Conservation (phyloP, 1,284 basidiomycete species). For the Serendipita sp. region DNA sequence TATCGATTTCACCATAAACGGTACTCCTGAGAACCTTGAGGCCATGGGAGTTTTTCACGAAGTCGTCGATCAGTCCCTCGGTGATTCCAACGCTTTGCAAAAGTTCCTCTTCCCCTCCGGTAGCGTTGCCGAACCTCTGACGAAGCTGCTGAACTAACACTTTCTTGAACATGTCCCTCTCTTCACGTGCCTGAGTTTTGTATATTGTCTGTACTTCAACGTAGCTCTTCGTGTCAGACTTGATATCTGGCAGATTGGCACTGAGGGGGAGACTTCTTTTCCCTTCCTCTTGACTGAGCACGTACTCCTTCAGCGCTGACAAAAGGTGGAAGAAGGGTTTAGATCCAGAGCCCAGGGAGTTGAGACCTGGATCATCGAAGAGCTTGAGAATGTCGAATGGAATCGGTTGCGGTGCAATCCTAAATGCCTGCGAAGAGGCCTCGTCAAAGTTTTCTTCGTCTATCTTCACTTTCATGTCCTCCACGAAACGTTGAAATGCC, state of each 20-base stretch:
- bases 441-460: conserved; percentile 98
- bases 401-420: conserved; percentile 31
- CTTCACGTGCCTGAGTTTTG: conserved; percentile 53
- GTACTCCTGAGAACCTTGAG: conserved; percentile 65
- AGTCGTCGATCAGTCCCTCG: conserved; percentile 54
- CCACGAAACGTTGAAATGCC: conserved; percentile 58
- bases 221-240: conserved; percentile 75
- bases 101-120: conserved; percentile 18
- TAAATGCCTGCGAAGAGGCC: conserved; percentile 68
- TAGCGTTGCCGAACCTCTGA: conserved; percentile 19
- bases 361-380: conserved; percentile 46
- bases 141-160: background rate
- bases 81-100: conserved; percentile 6
- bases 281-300: conserved; percentile 10
- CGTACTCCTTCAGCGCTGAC: conserved; percentile 53
- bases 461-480: conserved; percentile 44
- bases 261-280: conserved; percentile 38
- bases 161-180: conserved; percentile 38
- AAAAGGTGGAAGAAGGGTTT: conserved; percentile 79
- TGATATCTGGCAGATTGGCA: conserved; percentile 86
- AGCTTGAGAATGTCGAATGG: conserved; percentile 53
- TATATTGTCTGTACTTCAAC: conserved; percentile 69
- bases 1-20: conserved; percentile 45
- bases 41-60: conserved; percentile 83
- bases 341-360: conserved; percentile 22